Base-by-base conservation (phyloP, 2,329 filamentous ascomycete species). In the Coniochaeta hoffmannii region DNA sequence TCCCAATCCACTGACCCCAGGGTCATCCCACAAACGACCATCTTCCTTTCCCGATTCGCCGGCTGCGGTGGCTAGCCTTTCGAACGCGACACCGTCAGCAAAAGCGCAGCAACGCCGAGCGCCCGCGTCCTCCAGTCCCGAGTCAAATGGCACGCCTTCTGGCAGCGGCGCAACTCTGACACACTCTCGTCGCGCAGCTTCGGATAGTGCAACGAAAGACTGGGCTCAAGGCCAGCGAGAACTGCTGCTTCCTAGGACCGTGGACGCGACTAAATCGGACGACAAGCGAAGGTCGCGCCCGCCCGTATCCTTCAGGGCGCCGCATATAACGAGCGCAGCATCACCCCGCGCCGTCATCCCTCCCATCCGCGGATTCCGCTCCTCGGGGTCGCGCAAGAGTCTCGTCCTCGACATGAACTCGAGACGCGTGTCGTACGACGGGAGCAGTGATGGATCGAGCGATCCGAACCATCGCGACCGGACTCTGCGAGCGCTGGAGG, bases 341-440 rank as follows among this genome's bases (percentile, higher is more conserved):
- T 51, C 49, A 10, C 64, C 65, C 44, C 67, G 64, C 38, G 62
- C 67, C 15, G 62, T 66, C 24, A 73, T 82, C 38, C 78, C 80
- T 15, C 80, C 80, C 8, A 82, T 82, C 64, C 76, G 81, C 55
- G 71, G 73, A 9, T 81, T 82, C 61, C 76, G 80, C 57, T 81
- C 80, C 26, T 82, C 80, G 35, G 77, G 76, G 62, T 79, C 79
- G 58, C 78, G 81, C 60, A 79, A 76, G 67, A 82, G 79, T 65
- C 69, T 78, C 24, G 69, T 69, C 14, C 69, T 79, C 62, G 80
- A 83, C 63, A 81, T 80, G 76, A 79, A 73, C 60, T 50, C 67
- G 38, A 71, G 73, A 54, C 72, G 59, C 71, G 72, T 58, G 53
- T 69, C 71, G 50, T 76, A 73, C 56, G 76, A 80, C 49, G 67